Base-by-base conservation (phyloP, 179 eudicot genomes). In the Kewa caespitosa region DNA sequence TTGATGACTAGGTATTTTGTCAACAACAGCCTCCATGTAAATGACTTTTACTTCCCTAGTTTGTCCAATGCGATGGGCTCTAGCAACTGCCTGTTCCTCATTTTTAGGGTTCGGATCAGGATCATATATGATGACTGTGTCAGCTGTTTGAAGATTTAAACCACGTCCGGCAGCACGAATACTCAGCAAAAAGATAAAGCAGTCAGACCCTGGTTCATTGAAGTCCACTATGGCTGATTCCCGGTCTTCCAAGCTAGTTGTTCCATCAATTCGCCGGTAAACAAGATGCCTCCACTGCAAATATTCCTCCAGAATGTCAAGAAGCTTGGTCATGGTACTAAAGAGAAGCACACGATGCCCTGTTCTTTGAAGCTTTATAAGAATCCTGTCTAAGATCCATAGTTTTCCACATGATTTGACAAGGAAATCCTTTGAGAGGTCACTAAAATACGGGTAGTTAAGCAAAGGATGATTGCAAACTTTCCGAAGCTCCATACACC, bases 81-180 rank as follows among this genome's bases (percentile, higher is more conserved):
- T 87, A 42, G 99, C 99, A 80, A 96, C 99, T n/a, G 99, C 99
- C 84, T 96, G 99, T 63, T 96, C 99, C 87, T 96, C 99, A 68
- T 96, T 96, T 79, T 96, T 93, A 4, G 99, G 99, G 87, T 96
- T 96, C 38, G 99, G 98, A 87, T 96, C 99, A 60, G 99, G 99
- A 84, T 95, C 99, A 84, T 95, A 95, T 65, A 95, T 95, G 78
- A 95, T 79, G 25, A 95, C 99, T 0, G 99, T 95, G 80, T 95
- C 99, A 38, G 99, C 99, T 76, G 94, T 68, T 81, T 95, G 99
- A 81, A 95, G 97, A 85, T 95, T 95, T 52, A 95, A 82, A 38
- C 99, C 99, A 41, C 98, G 87, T 20, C 99, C 99, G 74, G 99
- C 99, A 48, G 99, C 99, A 74, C 98, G 98, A 64, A 95, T 95